Conservation (phyloP, 164 flowering plant genomes). For the Nelumbo lutea region DNA sequence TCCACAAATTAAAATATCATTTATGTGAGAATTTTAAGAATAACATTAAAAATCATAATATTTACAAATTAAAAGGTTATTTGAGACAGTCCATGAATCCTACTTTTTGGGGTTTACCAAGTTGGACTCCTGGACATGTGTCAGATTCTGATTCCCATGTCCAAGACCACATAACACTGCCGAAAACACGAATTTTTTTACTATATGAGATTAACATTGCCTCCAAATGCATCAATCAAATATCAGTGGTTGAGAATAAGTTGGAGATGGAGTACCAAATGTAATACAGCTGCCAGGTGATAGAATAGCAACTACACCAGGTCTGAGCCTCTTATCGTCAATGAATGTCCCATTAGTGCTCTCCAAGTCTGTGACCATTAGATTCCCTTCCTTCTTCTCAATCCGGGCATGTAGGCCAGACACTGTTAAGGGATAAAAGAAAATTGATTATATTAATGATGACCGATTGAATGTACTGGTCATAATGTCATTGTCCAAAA, state of each 20-base stretch:
- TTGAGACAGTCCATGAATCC: too few relatives aligned
- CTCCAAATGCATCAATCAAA: neutral
- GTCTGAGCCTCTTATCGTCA: conserved; percentile 46
- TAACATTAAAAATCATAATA: too few relatives aligned
- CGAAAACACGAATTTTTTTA: too few relatives aligned
- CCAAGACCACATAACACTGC: too few relatives aligned
- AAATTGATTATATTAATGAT: neutral
- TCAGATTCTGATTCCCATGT: too few relatives aligned
- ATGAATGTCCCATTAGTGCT: conserved; percentile 91
- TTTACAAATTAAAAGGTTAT: too few relatives aligned
- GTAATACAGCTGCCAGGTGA: conserved; percentile 57
- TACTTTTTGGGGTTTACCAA: too few relatives aligned
- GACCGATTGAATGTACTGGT: neutral
- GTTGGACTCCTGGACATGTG: too few relatives aligned
- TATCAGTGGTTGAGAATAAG: neutral
- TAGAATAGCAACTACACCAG: conserved; percentile 47
- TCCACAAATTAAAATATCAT: too few relatives aligned
- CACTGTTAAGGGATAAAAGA: conserved; percentile 28
- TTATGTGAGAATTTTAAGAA: too few relatives aligned
- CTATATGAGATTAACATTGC: neutral
- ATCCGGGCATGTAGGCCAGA: conserved; percentile 77
- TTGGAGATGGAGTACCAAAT: conserved; percentile 45
- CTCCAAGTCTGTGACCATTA: conserved; percentile 67
- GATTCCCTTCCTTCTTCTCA: conserved; percentile 54
- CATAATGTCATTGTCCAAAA: neutral